Evolutionary conservation across 768 basidiomycete genomes (phyloP).

Genomic region (Zangia roseola): DNA sequence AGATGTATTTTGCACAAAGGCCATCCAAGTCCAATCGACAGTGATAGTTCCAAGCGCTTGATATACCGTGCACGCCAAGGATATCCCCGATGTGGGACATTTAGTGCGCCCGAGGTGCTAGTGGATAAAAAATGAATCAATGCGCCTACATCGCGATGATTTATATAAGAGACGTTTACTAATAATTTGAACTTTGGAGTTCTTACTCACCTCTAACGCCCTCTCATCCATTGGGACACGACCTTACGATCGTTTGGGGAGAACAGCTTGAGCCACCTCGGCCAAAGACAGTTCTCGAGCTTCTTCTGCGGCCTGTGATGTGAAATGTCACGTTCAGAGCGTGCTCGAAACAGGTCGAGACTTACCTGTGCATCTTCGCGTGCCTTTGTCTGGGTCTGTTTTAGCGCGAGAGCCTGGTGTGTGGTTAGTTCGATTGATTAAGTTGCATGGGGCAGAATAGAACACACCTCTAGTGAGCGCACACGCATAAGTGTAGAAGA

Average conservation of each 20-base stretch:
- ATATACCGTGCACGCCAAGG: no score
- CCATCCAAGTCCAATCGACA: no score
- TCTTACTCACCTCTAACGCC: no score
- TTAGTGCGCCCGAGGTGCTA: no score
- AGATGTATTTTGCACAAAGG: no score
- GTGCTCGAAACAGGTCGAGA: not conserved
- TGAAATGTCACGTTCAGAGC: not conserved
- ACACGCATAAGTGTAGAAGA: not conserved
- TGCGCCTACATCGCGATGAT: no score
- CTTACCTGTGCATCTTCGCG: conserved; percentile 19
- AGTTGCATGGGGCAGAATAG: not conserved
- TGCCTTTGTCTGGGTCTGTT: conserved; percentile 20
- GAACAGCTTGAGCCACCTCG: conserved; percentile 29
- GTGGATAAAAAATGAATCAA: no score
- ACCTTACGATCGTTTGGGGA: conserved; percentile 1
- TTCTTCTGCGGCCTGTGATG: conserved; percentile 24
- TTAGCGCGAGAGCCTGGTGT: conserved; percentile 21
- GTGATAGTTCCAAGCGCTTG: no score
- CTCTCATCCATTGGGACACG: no score
- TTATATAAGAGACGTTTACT: no score
- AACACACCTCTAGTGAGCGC: conserved; percentile 19
- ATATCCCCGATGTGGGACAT: no score
- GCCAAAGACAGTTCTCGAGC: conserved; percentile 30
- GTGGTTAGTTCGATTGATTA: not conserved
- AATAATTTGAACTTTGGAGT: no score